Evolutionary conservation across 805 yeast genomes (phyloP).

Genomic region (Nakazawaea holstii): DNA sequence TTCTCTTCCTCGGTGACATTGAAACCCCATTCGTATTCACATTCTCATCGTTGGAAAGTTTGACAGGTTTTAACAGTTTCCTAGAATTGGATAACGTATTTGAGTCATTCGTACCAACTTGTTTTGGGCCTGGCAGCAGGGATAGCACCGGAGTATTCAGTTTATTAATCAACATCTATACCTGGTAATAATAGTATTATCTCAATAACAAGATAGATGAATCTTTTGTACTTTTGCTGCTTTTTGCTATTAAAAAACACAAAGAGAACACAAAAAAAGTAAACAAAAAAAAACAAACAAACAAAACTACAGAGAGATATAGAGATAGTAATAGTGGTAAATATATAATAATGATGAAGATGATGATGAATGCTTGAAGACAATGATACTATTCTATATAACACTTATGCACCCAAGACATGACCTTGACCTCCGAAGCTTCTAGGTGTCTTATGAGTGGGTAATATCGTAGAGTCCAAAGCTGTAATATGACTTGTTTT

Average conservation of each 20-base stretch:
- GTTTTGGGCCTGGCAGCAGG: background rate
- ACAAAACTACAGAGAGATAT: background rate
- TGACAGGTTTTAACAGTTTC: conserved; percentile 6
- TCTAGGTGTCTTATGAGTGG: conserved; percentile 13
- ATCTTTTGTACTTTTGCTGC: too few species aligned
- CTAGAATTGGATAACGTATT: background rate
- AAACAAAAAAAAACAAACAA: too few species aligned
- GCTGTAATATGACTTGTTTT: conserved; percentile 15
- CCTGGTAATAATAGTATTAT: background rate
- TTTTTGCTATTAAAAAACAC: too few species aligned
- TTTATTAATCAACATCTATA: background rate
- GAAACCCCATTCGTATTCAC: background rate
- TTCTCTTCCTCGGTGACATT: conserved; percentile 7
- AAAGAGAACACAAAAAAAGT: too few species aligned
- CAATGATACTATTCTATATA: too few species aligned
- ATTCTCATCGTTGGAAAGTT: background rate
- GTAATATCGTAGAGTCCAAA: conserved; percentile 14
- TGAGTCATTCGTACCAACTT: background rate
- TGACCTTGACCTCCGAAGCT: conserved; percentile 21
- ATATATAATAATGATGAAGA: too few species aligned
- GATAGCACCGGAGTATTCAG: background rate
- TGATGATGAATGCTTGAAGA: too few species aligned
- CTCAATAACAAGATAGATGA: too few species aligned
- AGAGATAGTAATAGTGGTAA: background rate
- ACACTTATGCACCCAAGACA: conserved; percentile 18